Base-by-base conservation (phyloP, 306 rosid species). In the Carpinus viminea region DNA sequence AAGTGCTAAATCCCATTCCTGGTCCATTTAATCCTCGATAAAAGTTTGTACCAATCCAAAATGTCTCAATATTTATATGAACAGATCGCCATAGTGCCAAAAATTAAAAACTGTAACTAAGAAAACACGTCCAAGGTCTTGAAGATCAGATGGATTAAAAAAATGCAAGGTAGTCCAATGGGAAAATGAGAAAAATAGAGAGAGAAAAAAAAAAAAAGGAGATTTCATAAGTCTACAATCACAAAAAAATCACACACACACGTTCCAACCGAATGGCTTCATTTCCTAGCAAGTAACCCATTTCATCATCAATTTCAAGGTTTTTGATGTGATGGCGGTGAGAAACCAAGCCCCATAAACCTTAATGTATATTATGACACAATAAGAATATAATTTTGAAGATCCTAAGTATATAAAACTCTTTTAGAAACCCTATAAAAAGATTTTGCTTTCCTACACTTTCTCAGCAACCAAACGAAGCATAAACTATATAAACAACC, bases 241-340 rank as follows among this genome's bases (percentile, higher is more conserved):
- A 66, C 72, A 10, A 66, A 41, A n/a, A 34, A 66, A 38, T 46
- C 72, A 66, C 38, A 38, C 72, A 41, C 24, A 5, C 9, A 46
- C 8, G 26, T 66, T 41, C 72, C 72, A 66, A 36, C 50, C 45
- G 1, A 24, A 26, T 62, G 66, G 20, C 8, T 15, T 31, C 68
- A 18, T 66, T 66, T 66, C 72, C 50, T 66, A 66, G 72, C 26
- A 36, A 66, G 51, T 13, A 66, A 66, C 28, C 72, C 18, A 8
- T 28, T 66, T 7, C 16, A 0, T 66, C 41, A 66, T 41, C 51
- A 41, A 66, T 38, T 66, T 41, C 24, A 38, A 66, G 51, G 50
- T 38, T 38, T 64, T 38, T 41, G 8, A 66, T 15, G 15, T 66
- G 51, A 13, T 66, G 51, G 9, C 18, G 50, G 72, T 66, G 28